Conservation (phyloP, 495 filamentous ascomycete species). For the Penicillium chermesinum region DNA sequence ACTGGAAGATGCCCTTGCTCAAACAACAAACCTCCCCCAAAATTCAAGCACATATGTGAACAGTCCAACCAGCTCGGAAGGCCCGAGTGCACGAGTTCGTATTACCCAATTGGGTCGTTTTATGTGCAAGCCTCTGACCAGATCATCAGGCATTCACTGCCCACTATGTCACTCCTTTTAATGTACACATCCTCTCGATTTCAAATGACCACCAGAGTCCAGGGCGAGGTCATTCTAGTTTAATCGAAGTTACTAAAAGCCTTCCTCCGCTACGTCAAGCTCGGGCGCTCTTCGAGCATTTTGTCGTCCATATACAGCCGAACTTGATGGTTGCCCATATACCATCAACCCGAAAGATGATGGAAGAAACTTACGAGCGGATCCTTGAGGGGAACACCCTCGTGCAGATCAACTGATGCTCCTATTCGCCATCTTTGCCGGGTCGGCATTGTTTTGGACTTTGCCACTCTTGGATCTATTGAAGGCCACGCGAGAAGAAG, state of each 20-base stretch:
- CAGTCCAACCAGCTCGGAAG: not conserved
- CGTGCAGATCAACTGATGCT: slow-evolving; percentile 11
- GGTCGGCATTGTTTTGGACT: slow-evolving; percentile 20
- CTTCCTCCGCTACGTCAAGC: slow-evolving; percentile 24
- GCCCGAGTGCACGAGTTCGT: not conserved
- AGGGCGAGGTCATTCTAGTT: not conserved
- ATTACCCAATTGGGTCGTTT: not conserved
- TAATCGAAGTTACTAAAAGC: slow-evolving; percentile 6
- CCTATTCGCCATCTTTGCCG: slow-evolving; percentile 24
- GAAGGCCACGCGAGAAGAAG: slow-evolving; percentile 15
- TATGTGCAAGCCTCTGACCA: not conserved
- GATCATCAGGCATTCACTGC: not conserved
- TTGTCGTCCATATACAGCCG: slow-evolving; percentile 18
- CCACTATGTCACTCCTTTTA: slow-evolving; percentile 15
- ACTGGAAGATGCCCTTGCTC: slow-evolving; percentile 10
- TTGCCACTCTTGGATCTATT: slow-evolving; percentile 15
- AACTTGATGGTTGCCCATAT: slow-evolving; percentile 24
- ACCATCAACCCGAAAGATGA: slow-evolving; percentile 16
- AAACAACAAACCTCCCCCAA: not conserved
- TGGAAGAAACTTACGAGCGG: slow-evolving; percentile 21
- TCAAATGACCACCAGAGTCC: not conserved
- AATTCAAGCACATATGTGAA: not conserved
- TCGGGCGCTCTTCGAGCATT: slow-evolving; percentile 20
- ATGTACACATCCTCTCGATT: slow-evolving; percentile 1
- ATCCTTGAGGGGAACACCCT: slow-evolving; percentile 18